These are phyloP conservation scores for Ammopiptanthus mongolicus DNA, from an alignment of 306 rosid species.

Conservation along the genomic window DNA sequence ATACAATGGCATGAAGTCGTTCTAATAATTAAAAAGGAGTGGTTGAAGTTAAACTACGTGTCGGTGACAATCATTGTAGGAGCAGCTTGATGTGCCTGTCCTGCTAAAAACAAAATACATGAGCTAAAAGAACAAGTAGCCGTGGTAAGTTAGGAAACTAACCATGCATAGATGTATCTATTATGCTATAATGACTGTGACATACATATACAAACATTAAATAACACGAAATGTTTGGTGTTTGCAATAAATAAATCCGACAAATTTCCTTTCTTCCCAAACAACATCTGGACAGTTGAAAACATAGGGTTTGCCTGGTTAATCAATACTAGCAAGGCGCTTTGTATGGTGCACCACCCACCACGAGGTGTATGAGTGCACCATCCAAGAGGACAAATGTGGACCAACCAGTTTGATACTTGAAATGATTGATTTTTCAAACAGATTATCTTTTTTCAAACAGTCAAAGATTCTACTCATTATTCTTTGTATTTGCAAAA, in stretches of 20 bases:
- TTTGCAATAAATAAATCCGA: constrained; percentile 19
- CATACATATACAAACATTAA: constrained; percentile 6
- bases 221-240: constrained; percentile 27
- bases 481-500: too few relatives aligned
- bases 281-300: constrained; percentile 11
- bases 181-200: not conserved
- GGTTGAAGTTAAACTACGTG: not conserved
- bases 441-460: too few relatives aligned
- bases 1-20: not conserved
- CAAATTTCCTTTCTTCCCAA: constrained; percentile 10
- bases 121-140: not conserved
- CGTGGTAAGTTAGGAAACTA: not conserved
- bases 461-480: too few relatives aligned
- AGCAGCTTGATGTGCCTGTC: constrained; percentile 21
- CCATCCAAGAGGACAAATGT: too few relatives aligned
- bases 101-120: not conserved
- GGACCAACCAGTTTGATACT: too few relatives aligned
- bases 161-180: not conserved
- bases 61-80: constrained; percentile 28
- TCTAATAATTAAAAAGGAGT: not conserved
- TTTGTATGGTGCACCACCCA: too few relatives aligned
- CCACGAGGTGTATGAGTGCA: too few relatives aligned
- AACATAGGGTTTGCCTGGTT: too few relatives aligned
- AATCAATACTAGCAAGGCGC: too few relatives aligned
- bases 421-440: too few relatives aligned